Evolutionary conservation across 2,329 filamentous ascomycete species (phyloP), one percentile per base, ranked within the genome.

Genomic region (Colletotrichum theobromicola): DNA sequence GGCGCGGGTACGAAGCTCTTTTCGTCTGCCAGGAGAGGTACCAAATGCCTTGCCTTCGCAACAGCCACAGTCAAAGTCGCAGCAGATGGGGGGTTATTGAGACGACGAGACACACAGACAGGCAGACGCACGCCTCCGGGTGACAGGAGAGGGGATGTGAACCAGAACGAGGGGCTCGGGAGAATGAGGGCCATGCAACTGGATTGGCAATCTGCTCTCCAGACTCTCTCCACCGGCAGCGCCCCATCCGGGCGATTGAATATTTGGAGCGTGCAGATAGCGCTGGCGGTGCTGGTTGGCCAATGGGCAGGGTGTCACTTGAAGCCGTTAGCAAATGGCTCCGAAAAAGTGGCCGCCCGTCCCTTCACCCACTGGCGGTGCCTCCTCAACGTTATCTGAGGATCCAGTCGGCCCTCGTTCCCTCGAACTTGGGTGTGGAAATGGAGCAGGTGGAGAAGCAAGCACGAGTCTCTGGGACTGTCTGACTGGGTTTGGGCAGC

Each of bases 241-340:
- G 42, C 42, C 34, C 70, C 70, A 55, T 58, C 26, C 67, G 67
- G 71, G 53, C 71, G 71, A 71, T 71, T 70, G 70, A 69, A 46
- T 35, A 64, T 64, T 57, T 57, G 70, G 55, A 57, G 35, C 55
- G 60, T 60, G 68, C 72, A 67, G 72, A 74, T 74, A 74, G 72
- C 72, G 57, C 37, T 26, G 57, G 62, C 15, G 21, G 62, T 35
- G 72, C 68, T 74, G 72, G 72, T 74, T 74, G 72, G 72, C 72
- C 72, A 72, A 74, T 58, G 62, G 42, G 35, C 62, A 35, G 32
- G 53, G n/a, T 58, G 62, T 72, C 68, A 74, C 72, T 72, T 62
- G 61, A 74, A 74, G 72, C 57, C 62, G 72, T 74, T 74, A 72
- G 72, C 62, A 72, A 74, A 74, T 74, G 72, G 62, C 72, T 58